phyloP scores from a whole-genome alignment of 257 asterid genomes.

The Euphrasia confusa region DNA sequence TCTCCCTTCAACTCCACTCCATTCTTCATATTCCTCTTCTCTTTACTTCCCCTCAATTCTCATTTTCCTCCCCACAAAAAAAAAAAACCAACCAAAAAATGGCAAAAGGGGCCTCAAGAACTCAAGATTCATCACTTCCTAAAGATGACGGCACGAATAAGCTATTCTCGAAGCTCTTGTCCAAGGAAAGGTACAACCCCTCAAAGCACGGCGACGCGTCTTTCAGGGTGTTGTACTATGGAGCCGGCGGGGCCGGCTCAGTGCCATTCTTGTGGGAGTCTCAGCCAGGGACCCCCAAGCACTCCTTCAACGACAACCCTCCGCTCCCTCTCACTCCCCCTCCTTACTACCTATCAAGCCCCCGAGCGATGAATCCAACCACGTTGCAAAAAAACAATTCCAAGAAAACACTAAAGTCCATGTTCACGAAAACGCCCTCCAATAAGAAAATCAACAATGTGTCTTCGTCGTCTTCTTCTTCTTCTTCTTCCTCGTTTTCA shows the following conservation, averaged over 20 bases:
- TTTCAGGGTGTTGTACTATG: conserved; percentile 51
- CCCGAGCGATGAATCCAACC: conserved; percentile 3
- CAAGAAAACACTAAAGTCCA: conserved; percentile 28
- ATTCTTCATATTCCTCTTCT: background rate
- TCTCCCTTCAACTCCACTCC: conserved; percentile 28
- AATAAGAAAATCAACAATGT: conserved; percentile 21
- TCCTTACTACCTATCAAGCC: conserved; percentile 44
- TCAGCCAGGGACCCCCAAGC: conserved; percentile 79
- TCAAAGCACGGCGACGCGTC: conserved; percentile 42
- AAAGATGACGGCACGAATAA: conserved; percentile 38
- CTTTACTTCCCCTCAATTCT: background rate
- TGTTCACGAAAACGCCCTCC: conserved; percentile 25
- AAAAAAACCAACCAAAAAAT: background rate
- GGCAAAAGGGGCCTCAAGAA: conserved; percentile 19
- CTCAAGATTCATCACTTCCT: background rate
- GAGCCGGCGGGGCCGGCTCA: conserved; percentile 51
- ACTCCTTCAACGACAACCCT: conserved; percentile 33
- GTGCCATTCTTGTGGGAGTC: conserved; percentile 84
- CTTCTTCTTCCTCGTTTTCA: conserved; percentile 26
- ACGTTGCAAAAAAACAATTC: conserved; percentile 22
- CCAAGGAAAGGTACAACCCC: conserved; percentile 34
- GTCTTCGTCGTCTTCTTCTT: conserved; percentile 16
- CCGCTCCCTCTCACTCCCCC: conserved; percentile 80
- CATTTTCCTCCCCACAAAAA: background rate
- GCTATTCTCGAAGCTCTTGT: conserved; percentile 40